Conservation (phyloP, 1,284 basidiomycete genomes). For the Trichosporon ovoides region DNA sequence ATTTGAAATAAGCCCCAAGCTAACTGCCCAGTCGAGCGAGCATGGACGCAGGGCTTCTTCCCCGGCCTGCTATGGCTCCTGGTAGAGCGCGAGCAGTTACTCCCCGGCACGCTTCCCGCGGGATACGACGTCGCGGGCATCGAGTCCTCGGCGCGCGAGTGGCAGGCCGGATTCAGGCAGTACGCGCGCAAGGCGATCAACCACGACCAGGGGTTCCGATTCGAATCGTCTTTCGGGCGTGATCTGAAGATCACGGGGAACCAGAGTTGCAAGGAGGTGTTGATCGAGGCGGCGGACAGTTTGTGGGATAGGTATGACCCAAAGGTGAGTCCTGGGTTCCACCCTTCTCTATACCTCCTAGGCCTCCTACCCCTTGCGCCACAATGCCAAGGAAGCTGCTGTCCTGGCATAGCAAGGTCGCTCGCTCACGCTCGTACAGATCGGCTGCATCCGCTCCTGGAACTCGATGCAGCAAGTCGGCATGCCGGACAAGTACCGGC, state of each 20-base stretch:
- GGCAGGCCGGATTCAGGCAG: slow-evolving; percentile 29
- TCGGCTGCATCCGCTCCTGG: slow-evolving; percentile 38
- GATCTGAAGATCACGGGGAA: slow-evolving; percentile 31
- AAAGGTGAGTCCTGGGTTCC: slow-evolving; percentile 16
- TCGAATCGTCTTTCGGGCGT: slow-evolving; percentile 38
- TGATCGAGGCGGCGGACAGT: slow-evolving; percentile 35
- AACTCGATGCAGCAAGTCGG: slow-evolving; percentile 26
- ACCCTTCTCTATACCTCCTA: no score
- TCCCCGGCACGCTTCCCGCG: slow-evolving; percentile 20
- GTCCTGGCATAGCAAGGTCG: no score
- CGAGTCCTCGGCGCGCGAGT: slow-evolving; percentile 27
- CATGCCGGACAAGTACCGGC: slow-evolving; percentile 22
- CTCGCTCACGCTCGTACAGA: no score
- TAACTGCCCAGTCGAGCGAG: slow-evolving; percentile 22
- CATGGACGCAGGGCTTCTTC: slow-evolving; percentile 43
- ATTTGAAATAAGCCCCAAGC: no score
- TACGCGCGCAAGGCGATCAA: slow-evolving; percentile 27
- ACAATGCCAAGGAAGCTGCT: no score
- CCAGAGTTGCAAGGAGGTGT: slow-evolving; percentile 25
- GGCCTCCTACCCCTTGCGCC: no score
- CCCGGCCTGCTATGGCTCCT: slow-evolving; percentile 38
- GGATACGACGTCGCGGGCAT: slow-evolving; percentile 27
- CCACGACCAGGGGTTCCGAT: slow-evolving; percentile 44
- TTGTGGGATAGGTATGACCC: slow-evolving; percentile 34
- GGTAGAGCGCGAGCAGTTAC: slow-evolving; percentile 27